Evolutionary conservation across 371 early-diverging fungal species (phyloP), one percentile per base, ranked within the genome.

Genomic region (Batrachochytrium dendrobatidis): DNA sequence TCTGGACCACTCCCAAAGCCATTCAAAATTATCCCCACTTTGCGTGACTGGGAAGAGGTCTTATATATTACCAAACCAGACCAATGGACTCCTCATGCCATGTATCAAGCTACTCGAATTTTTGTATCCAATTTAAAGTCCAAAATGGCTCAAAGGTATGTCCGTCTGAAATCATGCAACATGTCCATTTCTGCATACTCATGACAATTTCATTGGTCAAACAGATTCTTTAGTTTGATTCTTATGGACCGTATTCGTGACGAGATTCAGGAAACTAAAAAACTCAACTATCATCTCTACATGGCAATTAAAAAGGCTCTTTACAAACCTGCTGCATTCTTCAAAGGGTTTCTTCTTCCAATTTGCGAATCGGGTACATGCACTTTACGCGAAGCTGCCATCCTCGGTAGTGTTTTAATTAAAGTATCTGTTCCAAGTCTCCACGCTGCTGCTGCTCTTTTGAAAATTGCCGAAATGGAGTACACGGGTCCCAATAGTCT

Each of bases 1-100:
- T 92, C 94, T 22, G 98, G 98, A 34, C 89, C 88, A 67, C 78
- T 97, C 55, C 98, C 98, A 60, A 96, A 96, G 70, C 92, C 95
- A 18, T 98, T 98, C 86, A 98, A 98, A 78, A 91, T 98, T 61
- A 91, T 97, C 53, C 96, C 98, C 8, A 84, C 91, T 10, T 79
- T 98, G 28, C 73, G 79, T 48, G 91, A 97, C 78, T 98, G 98
- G 98, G 94, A 95, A 71, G 93, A 97, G 62, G 84, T 97, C 34
- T 72, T 98, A 59, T 87, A 86, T 66, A 71, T 94, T 29, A 98
- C 98, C 1, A 77, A 76, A 28, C 98, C 98, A 2, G 87, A 88
- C 39, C 77, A 77, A 29, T 98, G 98, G 98, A 92, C 97, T 8
- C 92, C 97, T 17, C 88, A 96, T 65, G 98, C 98, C 15, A 85